Percentiles rank a stretch among this genome's conserved stretches.
Evolutionary conservation across 2,329 filamentous ascomycete genomes (phyloP).

Genomic region (Xylaria sp.): DNA sequence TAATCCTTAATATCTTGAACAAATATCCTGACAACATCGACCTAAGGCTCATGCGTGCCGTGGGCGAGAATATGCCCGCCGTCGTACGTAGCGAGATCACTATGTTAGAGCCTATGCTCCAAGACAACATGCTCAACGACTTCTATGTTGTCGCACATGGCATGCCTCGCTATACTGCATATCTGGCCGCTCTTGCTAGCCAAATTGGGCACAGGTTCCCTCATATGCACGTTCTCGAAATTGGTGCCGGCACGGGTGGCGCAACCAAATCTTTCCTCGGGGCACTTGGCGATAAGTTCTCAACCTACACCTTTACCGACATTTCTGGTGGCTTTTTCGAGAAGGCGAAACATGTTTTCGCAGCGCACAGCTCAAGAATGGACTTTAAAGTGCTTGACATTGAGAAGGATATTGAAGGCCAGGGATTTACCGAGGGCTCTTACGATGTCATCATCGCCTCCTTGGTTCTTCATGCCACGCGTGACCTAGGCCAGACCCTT

Average conservation of each 20-base stretch:
- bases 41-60: constrained; percentile 42
- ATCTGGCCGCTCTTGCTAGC: constrained; percentile 42
- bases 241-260: constrained; percentile 39
- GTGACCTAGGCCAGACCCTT: constrained; percentile 38
- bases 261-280: background rate
- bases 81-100: constrained; percentile 48
- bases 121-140: constrained; percentile 38
- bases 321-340: constrained; percentile 25
- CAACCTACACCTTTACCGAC: constrained; percentile 34
- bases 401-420: constrained; percentile 37
- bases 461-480: constrained; percentile 53
- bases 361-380: constrained; percentile 38
- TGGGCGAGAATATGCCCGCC: constrained; percentile 48
- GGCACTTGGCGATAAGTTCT: constrained; percentile 14
- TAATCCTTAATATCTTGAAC: background rate
- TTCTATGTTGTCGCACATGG: constrained; percentile 37
- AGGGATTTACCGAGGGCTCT: constrained; percentile 47
- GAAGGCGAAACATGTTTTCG: background rate
- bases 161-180: constrained; percentile 44
- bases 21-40: constrained; percentile 35
- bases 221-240: constrained; percentile 50
- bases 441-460: constrained; percentile 56
- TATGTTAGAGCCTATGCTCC: constrained; percentile 49
- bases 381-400: constrained; percentile 47
- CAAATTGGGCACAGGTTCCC: constrained; percentile 47